A percentile compares a stretch with the other conserved stretches of the same genome.
Conservation (phyloP, 306 rosid genomes). For the Castanea crenata region DNA sequence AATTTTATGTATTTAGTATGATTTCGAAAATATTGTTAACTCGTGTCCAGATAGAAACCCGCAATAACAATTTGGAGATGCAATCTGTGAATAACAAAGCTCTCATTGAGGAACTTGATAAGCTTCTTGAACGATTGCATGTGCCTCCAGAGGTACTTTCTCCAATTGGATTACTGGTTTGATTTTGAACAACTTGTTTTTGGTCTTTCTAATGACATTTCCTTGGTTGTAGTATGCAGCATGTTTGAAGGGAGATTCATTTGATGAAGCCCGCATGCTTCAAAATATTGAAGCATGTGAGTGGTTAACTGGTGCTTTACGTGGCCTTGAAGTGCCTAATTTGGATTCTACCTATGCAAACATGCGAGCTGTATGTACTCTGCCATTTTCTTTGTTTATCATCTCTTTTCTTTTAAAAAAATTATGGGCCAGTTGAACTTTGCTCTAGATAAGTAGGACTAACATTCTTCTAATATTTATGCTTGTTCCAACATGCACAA, state of each 20-base stretch:
- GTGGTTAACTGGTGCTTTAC: constrained; percentile 82
- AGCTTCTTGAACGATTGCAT: constrained; percentile 71
- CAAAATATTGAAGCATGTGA: constrained; percentile 88
- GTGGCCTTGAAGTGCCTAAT: constrained; percentile 56
- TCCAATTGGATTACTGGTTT: constrained; percentile 10
- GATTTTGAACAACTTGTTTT: constrained; percentile 18
- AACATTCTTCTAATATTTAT: background rate
- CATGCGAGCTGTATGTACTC: constrained; percentile 78
- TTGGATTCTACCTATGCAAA: constrained; percentile 71
- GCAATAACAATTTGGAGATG: constrained; percentile 91
- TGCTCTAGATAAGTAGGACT: background rate
- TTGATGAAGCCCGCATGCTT: constrained; percentile 72
- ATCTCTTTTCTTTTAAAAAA: constrained; percentile 2
- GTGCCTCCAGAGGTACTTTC: constrained; percentile 81
- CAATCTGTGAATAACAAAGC: constrained; percentile 80
- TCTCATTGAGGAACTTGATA: constrained; percentile 83
- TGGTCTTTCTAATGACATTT: constrained; percentile 36
- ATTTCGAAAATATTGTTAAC: background rate
- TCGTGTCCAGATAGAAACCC: constrained; percentile 81
- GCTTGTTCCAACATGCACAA: constrained; percentile 1
- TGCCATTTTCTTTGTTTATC: constrained; percentile 18
- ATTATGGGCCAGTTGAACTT: constrained; percentile 1
- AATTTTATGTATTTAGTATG: background rate
- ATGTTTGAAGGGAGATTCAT: constrained; percentile 77
- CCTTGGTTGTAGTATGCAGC: constrained; percentile 63